Conservation (phyloP, 352 stramenopile species). For the Globisporangium carolinianum region DNA sequence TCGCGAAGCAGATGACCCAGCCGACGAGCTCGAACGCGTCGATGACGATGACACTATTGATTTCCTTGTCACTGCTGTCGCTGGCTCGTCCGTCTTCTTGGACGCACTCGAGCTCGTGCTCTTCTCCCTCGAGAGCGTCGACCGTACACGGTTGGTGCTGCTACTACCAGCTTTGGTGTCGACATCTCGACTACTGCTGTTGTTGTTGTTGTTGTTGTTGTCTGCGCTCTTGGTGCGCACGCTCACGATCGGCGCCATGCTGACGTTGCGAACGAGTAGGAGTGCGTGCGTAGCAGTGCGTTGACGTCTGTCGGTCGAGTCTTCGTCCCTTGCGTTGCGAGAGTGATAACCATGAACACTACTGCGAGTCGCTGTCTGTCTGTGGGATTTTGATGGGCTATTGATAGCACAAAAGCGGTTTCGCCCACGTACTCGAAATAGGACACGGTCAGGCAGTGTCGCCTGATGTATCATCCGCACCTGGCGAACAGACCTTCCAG, state of each 20-base stretch:
- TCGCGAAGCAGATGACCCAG: slow-evolving; percentile 3
- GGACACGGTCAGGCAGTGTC: no score
- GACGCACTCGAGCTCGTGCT: not conserved
- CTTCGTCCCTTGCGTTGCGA: no score
- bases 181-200: not conserved
- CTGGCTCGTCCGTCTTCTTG: slow-evolving; percentile 8
- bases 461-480: no score
- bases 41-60: not conserved
- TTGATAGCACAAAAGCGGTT: no score
- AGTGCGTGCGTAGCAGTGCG: no score
- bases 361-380: no score
- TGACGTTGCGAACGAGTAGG: not conserved
- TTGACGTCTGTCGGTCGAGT: no score
- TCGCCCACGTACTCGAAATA: no score
- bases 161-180: not conserved
- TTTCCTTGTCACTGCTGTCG: not conserved
- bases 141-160: slow-evolving; percentile 11
- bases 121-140: slow-evolving; percentile 13
- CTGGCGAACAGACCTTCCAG: no score
- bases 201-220: slow-evolving; percentile 14
- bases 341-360: no score
- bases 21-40: slow-evolving; percentile 7
- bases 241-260: slow-evolving; percentile 15
- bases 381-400: no score
- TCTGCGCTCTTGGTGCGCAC: slow-evolving; percentile 2